phyloP scores from a whole-genome alignment of 2,329 filamentous ascomycete genomes.

The Juglanconis oblonga region DNA sequence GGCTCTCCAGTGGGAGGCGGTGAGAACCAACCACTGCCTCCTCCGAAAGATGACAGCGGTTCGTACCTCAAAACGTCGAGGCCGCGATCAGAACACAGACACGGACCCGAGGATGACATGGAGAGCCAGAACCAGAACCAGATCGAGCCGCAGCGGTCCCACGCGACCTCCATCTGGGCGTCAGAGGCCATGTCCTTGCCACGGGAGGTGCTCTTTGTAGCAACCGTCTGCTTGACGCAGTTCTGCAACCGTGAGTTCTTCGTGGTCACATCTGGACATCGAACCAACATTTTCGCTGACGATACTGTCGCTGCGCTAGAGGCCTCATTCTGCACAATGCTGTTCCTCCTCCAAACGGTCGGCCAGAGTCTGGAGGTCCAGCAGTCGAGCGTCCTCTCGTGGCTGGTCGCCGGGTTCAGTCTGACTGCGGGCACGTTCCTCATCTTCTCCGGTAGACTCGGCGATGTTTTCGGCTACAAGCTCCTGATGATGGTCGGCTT shows the following conservation, averaged over 20 bases:
- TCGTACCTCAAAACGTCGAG: background rate
- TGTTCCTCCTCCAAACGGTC: constrained; percentile 39
- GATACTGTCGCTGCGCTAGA: background rate
- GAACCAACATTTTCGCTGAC: background rate
- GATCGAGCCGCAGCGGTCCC: constrained; percentile 8
- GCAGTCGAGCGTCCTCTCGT: constrained; percentile 36
- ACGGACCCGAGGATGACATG: background rate
- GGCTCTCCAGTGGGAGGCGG: background rate
- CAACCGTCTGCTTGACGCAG: constrained; percentile 20
- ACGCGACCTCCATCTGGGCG: constrained; percentile 9
- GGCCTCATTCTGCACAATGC: constrained; percentile 16
- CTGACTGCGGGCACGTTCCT: constrained; percentile 45
- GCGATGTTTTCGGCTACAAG: constrained; percentile 46
- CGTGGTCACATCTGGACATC: background rate
- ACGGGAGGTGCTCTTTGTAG: constrained; percentile 20
- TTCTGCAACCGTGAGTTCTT: constrained; percentile 19
- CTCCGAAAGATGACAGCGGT: background rate
- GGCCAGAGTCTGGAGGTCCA: constrained; percentile 37
- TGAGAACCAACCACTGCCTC: background rate
- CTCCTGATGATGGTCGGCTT: constrained; percentile 40
- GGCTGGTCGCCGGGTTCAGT: constrained; percentile 45
- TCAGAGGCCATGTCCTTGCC: constrained; percentile 16
- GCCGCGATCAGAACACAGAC: background rate
- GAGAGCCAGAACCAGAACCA: background rate
- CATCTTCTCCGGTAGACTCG: constrained; percentile 42